phyloP scores from a whole-genome alignment of 2,329 filamentous ascomycete species.

The Graphium sp. region DNA sequence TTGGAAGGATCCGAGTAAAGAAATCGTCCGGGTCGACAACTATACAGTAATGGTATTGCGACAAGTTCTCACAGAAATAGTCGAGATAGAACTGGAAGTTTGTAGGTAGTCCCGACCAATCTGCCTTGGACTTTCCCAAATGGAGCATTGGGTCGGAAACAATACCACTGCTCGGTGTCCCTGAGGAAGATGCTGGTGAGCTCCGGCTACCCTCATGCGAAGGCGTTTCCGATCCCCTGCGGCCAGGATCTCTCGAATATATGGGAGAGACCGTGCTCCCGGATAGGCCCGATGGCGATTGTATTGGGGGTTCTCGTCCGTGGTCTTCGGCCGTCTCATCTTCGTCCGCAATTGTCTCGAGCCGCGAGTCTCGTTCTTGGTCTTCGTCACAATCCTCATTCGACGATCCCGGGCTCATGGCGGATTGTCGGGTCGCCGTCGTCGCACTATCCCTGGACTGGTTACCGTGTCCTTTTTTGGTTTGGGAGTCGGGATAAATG shows the following conservation, averaged over 20 bases:
- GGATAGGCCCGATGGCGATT: constrained; percentile 8
- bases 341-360: constrained; percentile 38
- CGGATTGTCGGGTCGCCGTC: constrained; percentile 15
- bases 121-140: constrained; percentile 11
- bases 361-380: constrained; percentile 19
- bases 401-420: constrained; percentile 34
- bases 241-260: constrained; percentile 16
- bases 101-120: constrained; percentile 42
- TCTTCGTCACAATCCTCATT: constrained; percentile 33
- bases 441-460: constrained; percentile 14
- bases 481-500: constrained; percentile 61
- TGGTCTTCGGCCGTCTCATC: constrained; percentile 24
- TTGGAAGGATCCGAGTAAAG: constrained; percentile 53
- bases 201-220: constrained; percentile 32
- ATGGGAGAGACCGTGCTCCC: constrained; percentile 20
- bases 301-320: constrained; percentile 7
- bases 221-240: constrained; percentile 33
- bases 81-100: constrained; percentile 65
- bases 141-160: constrained; percentile 7
- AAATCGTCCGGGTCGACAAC: constrained; percentile 57
- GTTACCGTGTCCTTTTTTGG: constrained; percentile 18
- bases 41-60: constrained; percentile 67
- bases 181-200: constrained; percentile 32
- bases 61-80: constrained; percentile 65
- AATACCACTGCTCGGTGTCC: constrained; percentile 18